A percentile compares a stretch with the other conserved stretches of the same genome.
Conservation (phyloP, 306 rosid species). For the Ormosia semicastrata region DNA sequence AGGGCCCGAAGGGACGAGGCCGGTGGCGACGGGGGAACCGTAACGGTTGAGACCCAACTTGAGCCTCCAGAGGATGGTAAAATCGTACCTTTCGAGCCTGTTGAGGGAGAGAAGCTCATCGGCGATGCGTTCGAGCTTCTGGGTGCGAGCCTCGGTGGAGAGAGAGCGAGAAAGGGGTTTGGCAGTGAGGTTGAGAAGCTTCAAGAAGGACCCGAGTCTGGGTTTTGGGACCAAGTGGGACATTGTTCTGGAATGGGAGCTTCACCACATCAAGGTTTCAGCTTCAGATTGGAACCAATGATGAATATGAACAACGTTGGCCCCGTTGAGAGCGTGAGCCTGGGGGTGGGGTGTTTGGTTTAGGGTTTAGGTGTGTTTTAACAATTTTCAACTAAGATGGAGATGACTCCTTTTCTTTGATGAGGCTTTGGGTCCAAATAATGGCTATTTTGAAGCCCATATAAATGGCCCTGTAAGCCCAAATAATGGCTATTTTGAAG, state of each 20-base stretch:
- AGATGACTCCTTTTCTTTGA: no score
- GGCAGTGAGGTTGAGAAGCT: no score
- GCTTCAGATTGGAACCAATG: not conserved
- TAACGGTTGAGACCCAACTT: conserved; percentile 47
- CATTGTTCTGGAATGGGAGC: not conserved
- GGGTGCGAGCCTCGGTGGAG: conserved; percentile 21
- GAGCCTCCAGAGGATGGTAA: conserved; percentile 47
- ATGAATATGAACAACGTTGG: not conserved
- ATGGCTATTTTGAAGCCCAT: no score
- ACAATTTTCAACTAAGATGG: no score
- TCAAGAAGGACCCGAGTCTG: not conserved
- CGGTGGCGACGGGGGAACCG: conserved; percentile 24
- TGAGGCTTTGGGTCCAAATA: no score
- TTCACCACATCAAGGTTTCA: no score
- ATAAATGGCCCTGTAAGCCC: no score
- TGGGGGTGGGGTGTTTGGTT: no score
- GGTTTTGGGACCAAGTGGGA: not conserved
- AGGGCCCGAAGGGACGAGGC: not conserved
- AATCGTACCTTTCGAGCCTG: conserved; percentile 47
- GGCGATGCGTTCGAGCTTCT: conserved; percentile 37
- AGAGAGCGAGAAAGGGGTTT: not conserved
- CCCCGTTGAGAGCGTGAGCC: no score
- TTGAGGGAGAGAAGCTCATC: conserved; percentile 36
- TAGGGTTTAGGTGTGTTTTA: no score
- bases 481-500: no score